Base-by-base conservation (phyloP, 2,329 filamentous ascomycete species). In the Trichoderma sp. region DNA sequence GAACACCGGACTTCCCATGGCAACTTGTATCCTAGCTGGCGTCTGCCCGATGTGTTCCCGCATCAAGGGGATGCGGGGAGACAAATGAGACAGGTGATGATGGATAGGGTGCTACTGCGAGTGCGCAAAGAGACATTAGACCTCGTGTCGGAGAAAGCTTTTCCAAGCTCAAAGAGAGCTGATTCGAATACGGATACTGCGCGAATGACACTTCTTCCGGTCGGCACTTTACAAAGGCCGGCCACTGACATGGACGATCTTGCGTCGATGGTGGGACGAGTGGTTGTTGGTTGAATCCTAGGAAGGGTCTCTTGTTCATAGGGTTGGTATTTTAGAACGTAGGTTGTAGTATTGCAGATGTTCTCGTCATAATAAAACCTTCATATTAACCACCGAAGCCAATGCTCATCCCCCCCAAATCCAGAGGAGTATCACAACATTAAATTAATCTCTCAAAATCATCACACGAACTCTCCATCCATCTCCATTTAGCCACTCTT, bases 401-500 rank as follows among this genome's bases (percentile, higher is more conserved):
- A n/a, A 30, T 7, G 28, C 28, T 12, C 55, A 32, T n/a, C 55
- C n/a, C 17, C 55, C 5, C 3, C 15, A 58, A 26, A 57, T n/a
- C 4, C 26, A 13, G n/a, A 3, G 15, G n/a, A 20, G 17, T 5
- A 7, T 6, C 15, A 20, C 30, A 30, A 11, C 30, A 30, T 17
- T 2, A 20, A 30, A 58, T 32, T 12, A 32, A 53, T 20, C 15
- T 11, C 8, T 6, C 55, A n/a, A 32, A 17, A 3, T 5, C 58
- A 4, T 1, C 3, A 1, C 13, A 12, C 12, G 8, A 34, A 6
- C 7, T 6, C 57, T n/a, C 57, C 20, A 23, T 7, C 3, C 50
- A 12, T 30, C 3, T 23, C 2, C 13, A 12, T 28, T 62, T 23
- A 68, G 2, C 63, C 32, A 59, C 73, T 75, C 70, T 80, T 84